These are phyloP conservation scores for Phytophthora syringae DNA, from an alignment of 352 stramenopile genomes.

Conservation along the genomic window DNA sequence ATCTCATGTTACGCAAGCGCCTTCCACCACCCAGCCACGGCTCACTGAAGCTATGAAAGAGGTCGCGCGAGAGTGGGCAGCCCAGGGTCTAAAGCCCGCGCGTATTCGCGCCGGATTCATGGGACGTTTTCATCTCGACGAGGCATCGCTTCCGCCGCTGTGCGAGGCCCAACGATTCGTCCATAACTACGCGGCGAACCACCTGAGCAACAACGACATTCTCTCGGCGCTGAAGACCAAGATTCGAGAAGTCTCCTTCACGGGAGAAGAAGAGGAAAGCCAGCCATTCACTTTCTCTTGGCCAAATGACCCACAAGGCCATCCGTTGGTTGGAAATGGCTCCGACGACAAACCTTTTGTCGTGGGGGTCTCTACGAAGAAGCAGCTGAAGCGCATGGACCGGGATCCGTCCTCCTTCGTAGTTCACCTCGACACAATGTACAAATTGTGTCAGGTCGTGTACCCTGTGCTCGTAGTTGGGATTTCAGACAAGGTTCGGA, in stretches of 20 bases:
- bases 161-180: not conserved
- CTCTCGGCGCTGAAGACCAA: not conserved
- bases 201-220: not conserved
- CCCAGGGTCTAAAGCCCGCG: not conserved
- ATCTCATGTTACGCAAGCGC: not conserved
- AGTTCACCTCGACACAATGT: slow-evolving; percentile 25
- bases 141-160: not conserved
- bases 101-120: not conserved
- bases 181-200: not conserved
- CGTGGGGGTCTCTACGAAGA: slow-evolving; percentile 9
- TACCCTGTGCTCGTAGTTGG: slow-evolving; percentile 28
- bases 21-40: not conserved
- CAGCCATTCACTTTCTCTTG: not conserved
- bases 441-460: slow-evolving; percentile 17
- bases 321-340: slow-evolving; percentile 1
- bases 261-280: not conserved
- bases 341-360: slow-evolving; percentile 3
- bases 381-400: not conserved
- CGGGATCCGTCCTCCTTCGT: not conserved
- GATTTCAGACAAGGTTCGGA: slow-evolving; percentile 16
- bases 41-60: not conserved
- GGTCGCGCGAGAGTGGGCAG: not conserved
- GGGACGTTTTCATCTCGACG: not conserved
- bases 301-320: not conserved
- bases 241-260: not conserved